These are phyloP conservation scores for Mercurialis annua DNA, from an alignment of 345 rosid genomes.

Conservation along the genomic window DNA sequence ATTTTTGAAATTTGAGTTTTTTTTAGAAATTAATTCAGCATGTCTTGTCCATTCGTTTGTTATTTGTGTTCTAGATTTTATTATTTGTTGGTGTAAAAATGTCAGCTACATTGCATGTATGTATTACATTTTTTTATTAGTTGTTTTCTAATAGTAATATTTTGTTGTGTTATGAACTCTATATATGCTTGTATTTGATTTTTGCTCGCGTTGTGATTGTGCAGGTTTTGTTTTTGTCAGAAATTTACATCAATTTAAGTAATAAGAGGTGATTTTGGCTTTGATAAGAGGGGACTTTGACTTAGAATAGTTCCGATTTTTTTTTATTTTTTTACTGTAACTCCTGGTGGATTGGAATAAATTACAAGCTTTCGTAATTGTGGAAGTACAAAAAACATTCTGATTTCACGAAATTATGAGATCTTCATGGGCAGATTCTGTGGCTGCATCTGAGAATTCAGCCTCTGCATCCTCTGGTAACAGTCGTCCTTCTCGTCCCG, in stretches of 20 bases:
- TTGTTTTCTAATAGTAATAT: no score
- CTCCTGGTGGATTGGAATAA: background rate
- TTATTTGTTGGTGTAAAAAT: background rate
- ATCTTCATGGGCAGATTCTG: slow-evolving; percentile 29
- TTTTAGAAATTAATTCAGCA: background rate
- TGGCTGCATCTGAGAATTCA: slow-evolving; percentile 22
- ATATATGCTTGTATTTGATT: slow-evolving; percentile 2
- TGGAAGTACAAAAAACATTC: background rate
- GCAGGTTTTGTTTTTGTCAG: slow-evolving; percentile 1
- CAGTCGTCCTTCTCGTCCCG: slow-evolving; percentile 20
- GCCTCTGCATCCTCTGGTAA: slow-evolving; percentile 9
- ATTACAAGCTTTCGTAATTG: slow-evolving; percentile 1
- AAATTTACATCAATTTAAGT: background rate
- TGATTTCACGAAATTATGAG: slow-evolving; percentile 22
- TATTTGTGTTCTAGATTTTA: background rate
- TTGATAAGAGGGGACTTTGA: slow-evolving; percentile 4
- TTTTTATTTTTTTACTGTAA: background rate
- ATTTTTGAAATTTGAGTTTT: background rate
- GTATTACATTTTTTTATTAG: no score
- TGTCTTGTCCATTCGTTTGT: no score
- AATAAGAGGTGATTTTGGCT: slow-evolving; percentile 5
- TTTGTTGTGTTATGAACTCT: background rate
- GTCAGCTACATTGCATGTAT: background rate
- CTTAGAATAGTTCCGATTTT: background rate
- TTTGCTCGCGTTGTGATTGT: slow-evolving; percentile 10